Base-by-base conservation (phyloP, 2,329 filamentous ascomycete species). In the Fusarium napiforme region DNA sequence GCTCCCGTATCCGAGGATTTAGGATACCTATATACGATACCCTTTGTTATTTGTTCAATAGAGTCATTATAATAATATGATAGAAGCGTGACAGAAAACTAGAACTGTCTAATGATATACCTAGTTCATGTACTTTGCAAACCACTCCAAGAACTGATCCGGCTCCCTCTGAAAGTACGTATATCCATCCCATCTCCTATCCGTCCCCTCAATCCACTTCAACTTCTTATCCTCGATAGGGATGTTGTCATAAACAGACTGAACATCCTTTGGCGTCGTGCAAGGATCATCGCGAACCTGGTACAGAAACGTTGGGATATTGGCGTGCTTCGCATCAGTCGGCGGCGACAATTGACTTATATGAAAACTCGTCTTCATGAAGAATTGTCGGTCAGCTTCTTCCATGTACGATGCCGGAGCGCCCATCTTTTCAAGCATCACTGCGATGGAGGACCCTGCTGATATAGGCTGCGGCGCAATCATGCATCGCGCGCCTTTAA, bases 281-380 rank as follows among this genome's bases (percentile, higher is more conserved):
- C 28, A 49, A 23, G 58, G 40, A 21, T 73, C 71, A 21, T 71
- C 55, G 5, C 36, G 58, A 1, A 74, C 71, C 45, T 73, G 71
- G 3, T 73, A 73, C 19, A 73, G 9, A 32, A 74, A 73, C 12
- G 67, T 71, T 7, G 71, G 71, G 2, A 73, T 45, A 5, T 52
- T 42, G 34, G 40, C 59, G 23, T 74, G 58, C n/a, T 73, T 74
- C 6, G 71, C 67, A 23, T 73, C 67, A 8, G 21, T 30, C 1
- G 32, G 49, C 3, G 71, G 71, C 8, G 50, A 32, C 2, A 64
- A n/a, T 7, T 71, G 49, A 10, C 65, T 58, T 9, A 64, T 55
- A 16, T 64, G 67, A 19, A 73, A 74, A 16, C 71, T 73, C 1
- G 71, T 74, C 55, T 74, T 73, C 30, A 74, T 52, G 3, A 74